Base-by-base conservation (phyloP, 768 basidiomycete species). In the Amanita phalloides region DNA sequence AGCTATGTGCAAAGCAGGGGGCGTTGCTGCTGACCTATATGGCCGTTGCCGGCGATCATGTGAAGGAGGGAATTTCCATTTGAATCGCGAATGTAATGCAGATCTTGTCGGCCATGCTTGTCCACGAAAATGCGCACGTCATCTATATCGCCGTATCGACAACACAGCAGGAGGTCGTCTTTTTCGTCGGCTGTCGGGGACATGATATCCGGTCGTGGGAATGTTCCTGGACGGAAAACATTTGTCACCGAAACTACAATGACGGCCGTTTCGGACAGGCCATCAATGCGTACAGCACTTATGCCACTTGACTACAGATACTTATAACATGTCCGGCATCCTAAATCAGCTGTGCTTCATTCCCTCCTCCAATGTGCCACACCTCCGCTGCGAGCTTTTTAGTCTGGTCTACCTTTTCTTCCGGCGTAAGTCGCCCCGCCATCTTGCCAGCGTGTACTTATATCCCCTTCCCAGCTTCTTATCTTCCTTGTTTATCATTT, bases 41-140 rank as follows among this genome's bases (percentile, higher is more conserved):
- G 93, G 0, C 93, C 93, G 66, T 97, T 97, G 1, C 78, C 93
- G 52, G 79, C 82, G 11, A 77, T 73, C 92, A 95, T 95, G 64
- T 96, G 93, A 36, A 96, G 68, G 37, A 82, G 68, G 2, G 77
- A 81, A 70, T 92, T 96, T 36, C 78, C 84, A 61, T 86, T 78
- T 39, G 83, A 83, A 68, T 95, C 93, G 38, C 72, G 76, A 10
- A 81, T 66, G 35, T 64, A 61, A 36, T 66, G 65, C 10, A 90
- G 67, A 0, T 74, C 53, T 4, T 68, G 68, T 1, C 67, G 52
- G 8, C 86, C 82, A 62, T 81, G 85, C 35, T 71, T 68, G 20
- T 73, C 64, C 25, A 87, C 68, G 56, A 87, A 94, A 3, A 69
- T 68, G 42, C 82, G 72, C 36, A 91, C 72, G 57, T 93, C 89